Percentiles rank a stretch among this genome's conserved stretches.
phyloP scores from a whole-genome alignment of 768 basidiomycete species.

The Trametes cingulata region DNA sequence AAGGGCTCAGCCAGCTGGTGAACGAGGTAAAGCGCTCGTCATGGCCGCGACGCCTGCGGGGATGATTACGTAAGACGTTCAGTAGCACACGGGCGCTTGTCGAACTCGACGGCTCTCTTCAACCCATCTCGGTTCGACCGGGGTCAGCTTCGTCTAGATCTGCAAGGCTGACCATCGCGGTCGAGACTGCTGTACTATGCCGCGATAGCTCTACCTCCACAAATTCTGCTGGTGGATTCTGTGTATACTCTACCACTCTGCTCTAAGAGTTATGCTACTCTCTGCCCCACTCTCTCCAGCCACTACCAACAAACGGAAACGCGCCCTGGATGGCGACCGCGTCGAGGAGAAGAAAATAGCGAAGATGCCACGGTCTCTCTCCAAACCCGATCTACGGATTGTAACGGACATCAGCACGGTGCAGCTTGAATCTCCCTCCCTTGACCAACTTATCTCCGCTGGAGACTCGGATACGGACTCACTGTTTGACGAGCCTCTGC shows the following conservation, averaged over 20 bases:
- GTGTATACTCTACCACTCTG: too few species aligned
- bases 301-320: conserved; percentile 13
- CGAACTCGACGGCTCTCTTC: background rate
- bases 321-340: background rate
- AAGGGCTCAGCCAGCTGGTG: background rate
- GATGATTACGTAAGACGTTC: conserved; percentile 7
- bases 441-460: conserved; percentile 6
- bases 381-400: conserved; percentile 8
- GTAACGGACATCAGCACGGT: conserved; percentile 1
- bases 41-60: background rate
- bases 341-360: background rate
- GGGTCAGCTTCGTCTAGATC: too few species aligned
- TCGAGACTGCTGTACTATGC: too few species aligned
- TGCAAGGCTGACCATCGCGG: too few species aligned
- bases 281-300: background rate
- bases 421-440: conserved; percentile 1
- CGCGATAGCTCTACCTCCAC: background rate
- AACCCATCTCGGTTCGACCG: too few species aligned
- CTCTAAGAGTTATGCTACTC: background rate
- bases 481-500: conserved; percentile 48
- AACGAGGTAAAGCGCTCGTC: background rate
- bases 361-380: background rate
- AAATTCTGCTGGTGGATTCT: background rate
- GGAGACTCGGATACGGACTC: conserved; percentile 38
- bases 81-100: background rate